Evolutionary conservation across 2,329 filamentous ascomycete species (phyloP), one percentile per base, ranked within the genome.

Genomic region (Myriosclerotinia scirpicola): DNA sequence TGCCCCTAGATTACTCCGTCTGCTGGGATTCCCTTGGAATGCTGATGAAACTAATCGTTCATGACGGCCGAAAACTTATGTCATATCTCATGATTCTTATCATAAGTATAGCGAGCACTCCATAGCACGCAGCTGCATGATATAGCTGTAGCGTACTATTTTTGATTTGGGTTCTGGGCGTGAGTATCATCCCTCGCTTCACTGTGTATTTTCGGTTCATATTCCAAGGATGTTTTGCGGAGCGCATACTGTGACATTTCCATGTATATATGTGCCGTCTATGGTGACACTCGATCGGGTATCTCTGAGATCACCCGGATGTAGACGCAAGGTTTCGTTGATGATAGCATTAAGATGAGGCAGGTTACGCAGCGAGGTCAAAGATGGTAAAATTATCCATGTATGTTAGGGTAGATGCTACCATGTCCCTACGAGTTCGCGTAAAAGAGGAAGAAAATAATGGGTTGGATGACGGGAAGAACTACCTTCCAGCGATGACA

Each of bases 361-460:
- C 63, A 44, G 68, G 40, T 14, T 54, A 50, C 0, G 64, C 70
- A 17, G 68, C 38, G 42, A 56, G 53, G 5, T 64, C 67, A 26
- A 26, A 26, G 26, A 2, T 75, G 59, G 52, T 71, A 65, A 68
- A 79, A 81, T 71, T 82, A 79, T 11, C 3, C 26, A 80, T 71
- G 62, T 75, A 74, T 0, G 78, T 76, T 36, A 82, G 69, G 0
- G 79, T 76, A 0, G 77, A 75, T 14, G 79, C 74, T 0, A 78
- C 80, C 7, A 80, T 82, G 68, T 82, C 80, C 48, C 76, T 79
- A 8, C 3, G 12, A 38, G 15, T 15, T 11, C 34, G 50, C 6
- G 26, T 48, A 36, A 34, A 14, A 1, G 8, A 15, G 8, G 11
- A 36, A 36, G 26, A 34, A 22, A 53, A 34, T 9, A 34, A 26